Percentiles rank a stretch among this genome's conserved stretches.
phyloP scores from a whole-genome alignment of 495 filamentous ascomycete genomes.

The Chaetomium fimeti region DNA sequence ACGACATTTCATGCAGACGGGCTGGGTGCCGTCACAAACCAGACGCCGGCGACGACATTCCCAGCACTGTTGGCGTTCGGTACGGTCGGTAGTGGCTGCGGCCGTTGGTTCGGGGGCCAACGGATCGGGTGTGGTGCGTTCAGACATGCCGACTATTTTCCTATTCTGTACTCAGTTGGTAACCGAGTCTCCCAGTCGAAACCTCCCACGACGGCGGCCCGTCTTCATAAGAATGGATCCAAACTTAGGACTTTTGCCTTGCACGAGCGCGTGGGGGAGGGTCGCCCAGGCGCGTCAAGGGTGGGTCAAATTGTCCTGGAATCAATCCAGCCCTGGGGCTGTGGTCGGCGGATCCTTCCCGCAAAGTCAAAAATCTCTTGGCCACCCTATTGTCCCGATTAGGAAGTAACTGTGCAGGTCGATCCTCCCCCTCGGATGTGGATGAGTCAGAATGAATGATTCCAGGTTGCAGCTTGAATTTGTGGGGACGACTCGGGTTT shows the following conservation, averaged over 20 bases:
- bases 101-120: neutral
- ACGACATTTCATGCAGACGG: slow-evolving; percentile 35
- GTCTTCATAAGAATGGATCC: neutral
- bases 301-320: too few species aligned
- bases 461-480: neutral
- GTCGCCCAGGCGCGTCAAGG: too few species aligned
- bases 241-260: neutral
- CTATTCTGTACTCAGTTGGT: neutral
- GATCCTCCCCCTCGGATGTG: neutral
- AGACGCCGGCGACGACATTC: slow-evolving; percentile 42
- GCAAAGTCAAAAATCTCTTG: slow-evolving; percentile 12
- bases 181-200: neutral
- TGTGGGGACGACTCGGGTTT: neutral
- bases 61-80: slow-evolving; percentile 38
- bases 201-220: neutral
- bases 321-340: slow-evolving; percentile 11
- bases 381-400: slow-evolving; percentile 15
- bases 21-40: slow-evolving; percentile 38
- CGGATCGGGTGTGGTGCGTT: neutral
- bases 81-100: neutral
- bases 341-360: neutral
- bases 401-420: slow-evolving; percentile 4
- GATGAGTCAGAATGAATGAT: neutral
- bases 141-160: slow-evolving; percentile 13
- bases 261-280: too few species aligned